Conservation (phyloP, 352 stramenopile species). For the Stramenopiles sp. region DNA sequence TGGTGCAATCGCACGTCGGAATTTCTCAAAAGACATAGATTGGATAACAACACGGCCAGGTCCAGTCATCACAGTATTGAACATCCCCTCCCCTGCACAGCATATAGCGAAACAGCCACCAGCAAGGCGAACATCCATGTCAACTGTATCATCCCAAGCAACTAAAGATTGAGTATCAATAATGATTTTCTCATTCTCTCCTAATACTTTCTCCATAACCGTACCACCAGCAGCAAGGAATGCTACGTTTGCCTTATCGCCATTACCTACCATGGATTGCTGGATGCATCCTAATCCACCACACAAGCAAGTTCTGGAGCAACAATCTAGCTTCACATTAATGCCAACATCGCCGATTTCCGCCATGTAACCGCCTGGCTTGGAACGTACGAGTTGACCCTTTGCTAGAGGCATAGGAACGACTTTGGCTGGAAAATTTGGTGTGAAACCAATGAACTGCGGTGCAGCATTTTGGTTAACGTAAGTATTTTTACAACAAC, state of each 20-base stretch:
- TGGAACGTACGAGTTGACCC: slow-evolving; percentile 22
- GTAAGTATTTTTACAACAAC: too few relatives aligned
- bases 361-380: slow-evolving; percentile 26
- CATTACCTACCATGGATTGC: slow-evolving; percentile 25
- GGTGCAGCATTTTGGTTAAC: slow-evolving; percentile 22
- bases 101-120: slow-evolving; percentile 24
- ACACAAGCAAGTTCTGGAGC: slow-evolving; percentile 24
- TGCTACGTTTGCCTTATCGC: too few relatives aligned
- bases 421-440: slow-evolving; percentile 29
- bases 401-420: slow-evolving; percentile 26
- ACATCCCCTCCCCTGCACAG: slow-evolving; percentile 28
- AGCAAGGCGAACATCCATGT: slow-evolving; percentile 21
- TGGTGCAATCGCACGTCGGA: too few relatives aligned
- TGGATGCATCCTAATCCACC: slow-evolving; percentile 25
- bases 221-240: slow-evolving; percentile 30
- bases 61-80: slow-evolving; percentile 28
- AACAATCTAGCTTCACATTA: slow-evolving; percentile 23
- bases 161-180: slow-evolving; percentile 28
- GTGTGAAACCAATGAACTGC: slow-evolving; percentile 28
- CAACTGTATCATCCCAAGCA: slow-evolving; percentile 24
- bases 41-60: slow-evolving; percentile 29
- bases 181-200: slow-evolving; percentile 23
- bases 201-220: slow-evolving; percentile 23
- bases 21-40: slow-evolving; percentile 23
- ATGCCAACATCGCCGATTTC: slow-evolving; percentile 26